phyloP scores from a whole-genome alignment of 257 asterid genomes.

The Solanum chiquidenum region DNA sequence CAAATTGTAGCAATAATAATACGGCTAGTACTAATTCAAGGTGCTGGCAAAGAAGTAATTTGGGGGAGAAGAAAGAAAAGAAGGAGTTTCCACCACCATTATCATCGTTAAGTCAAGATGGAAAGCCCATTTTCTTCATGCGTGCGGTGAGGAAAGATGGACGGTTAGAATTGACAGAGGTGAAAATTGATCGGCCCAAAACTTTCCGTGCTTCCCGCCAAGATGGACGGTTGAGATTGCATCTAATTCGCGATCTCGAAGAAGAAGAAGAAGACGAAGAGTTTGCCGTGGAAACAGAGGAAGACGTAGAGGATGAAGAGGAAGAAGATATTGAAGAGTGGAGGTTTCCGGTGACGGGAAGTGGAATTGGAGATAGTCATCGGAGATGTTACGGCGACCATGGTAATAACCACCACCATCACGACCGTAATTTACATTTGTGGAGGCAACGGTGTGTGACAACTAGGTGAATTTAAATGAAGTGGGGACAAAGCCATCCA shows the following conservation, averaged over 20 bases:
- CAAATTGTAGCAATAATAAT: neutral
- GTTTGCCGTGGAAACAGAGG: neutral
- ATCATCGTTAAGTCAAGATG: constrained; percentile 16
- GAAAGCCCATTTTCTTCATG: constrained; percentile 19
- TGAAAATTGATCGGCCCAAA: constrained; percentile 9
- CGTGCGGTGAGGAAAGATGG: constrained; percentile 27
- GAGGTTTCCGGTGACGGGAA: constrained; percentile 1
- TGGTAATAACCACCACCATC: neutral
- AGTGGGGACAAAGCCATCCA: neutral
- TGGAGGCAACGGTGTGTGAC: constrained; percentile 19
- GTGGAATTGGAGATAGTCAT: constrained; percentile 4
- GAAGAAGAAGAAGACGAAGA: neutral
- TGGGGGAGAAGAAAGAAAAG: neutral
- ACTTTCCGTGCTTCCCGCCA: constrained; percentile 14
- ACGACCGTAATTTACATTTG: constrained; percentile 2
- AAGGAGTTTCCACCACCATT: constrained; percentile 29
- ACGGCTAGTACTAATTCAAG: neutral
- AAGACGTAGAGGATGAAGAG: neutral
- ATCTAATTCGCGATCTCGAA: neutral
- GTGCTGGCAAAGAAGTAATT: neutral
- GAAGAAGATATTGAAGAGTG: constrained; percentile 5
- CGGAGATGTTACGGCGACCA: constrained; percentile 10
- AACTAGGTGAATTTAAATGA: constrained; percentile 1
- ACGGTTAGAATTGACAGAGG: constrained; percentile 18
- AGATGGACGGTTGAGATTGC: constrained; percentile 30